These are phyloP conservation scores for Syncephalis fuscata DNA, from an alignment of 371 early-diverging fungal genomes.

Conservation along the genomic window DNA sequence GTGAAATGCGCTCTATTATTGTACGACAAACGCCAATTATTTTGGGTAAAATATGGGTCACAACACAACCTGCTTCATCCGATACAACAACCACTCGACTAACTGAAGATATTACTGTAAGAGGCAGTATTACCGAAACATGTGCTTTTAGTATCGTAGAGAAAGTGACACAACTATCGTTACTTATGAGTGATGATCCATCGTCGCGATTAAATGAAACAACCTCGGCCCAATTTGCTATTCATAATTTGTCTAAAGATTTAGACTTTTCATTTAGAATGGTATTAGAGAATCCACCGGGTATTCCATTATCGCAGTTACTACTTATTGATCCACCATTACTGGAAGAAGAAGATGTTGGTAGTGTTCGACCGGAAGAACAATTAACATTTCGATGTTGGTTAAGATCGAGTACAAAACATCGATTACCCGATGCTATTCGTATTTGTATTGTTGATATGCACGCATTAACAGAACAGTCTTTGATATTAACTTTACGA, in stretches of 20 bases:
- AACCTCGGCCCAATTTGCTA: neutral
- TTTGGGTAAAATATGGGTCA: slow-evolving; percentile 39
- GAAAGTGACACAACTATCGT: slow-evolving; percentile 44
- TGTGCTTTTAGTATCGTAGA: slow-evolving; percentile 44
- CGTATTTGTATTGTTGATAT: too few species aligned
- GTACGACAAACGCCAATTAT: slow-evolving; percentile 34
- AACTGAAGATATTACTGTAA: slow-evolving; percentile 46
- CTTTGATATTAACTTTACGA: too few species aligned
- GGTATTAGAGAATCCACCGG: neutral
- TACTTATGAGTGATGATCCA: slow-evolving; percentile 2
- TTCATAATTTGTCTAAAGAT: neutral
- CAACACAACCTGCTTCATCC: slow-evolving; percentile 21
- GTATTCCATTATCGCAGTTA: neutral
- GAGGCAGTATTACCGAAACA: slow-evolving; percentile 44
- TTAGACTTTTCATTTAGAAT: neutral
- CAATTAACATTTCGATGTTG: too few species aligned
- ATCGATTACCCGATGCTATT: too few species aligned
- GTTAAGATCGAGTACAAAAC: too few species aligned
- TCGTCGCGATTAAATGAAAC: neutral
- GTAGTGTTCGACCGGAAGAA: too few species aligned
- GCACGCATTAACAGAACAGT: too few species aligned
- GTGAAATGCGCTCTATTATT: slow-evolving; percentile 27
- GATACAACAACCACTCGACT: slow-evolving; percentile 10
- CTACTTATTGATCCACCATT: neutral
- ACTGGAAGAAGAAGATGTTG: neutral